phyloP scores from a whole-genome alignment of 2,329 filamentous ascomycete species.

The Fusarium zealandicum region DNA sequence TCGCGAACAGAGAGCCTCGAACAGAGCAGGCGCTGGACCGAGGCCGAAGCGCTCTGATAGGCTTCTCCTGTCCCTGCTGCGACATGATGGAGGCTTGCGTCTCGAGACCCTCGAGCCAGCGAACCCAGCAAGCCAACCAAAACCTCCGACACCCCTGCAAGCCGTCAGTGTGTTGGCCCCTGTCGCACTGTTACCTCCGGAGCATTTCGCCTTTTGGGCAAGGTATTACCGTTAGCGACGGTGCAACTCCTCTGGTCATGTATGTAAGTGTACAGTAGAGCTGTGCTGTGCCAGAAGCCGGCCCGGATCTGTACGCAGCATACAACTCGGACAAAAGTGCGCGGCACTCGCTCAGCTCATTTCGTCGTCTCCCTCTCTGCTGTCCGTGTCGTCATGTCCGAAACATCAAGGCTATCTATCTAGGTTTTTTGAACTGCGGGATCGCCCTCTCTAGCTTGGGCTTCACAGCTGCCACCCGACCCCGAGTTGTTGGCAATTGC shows the following conservation, averaged over 20 bases:
- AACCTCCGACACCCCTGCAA: slow-evolving; percentile 24
- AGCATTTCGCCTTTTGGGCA: slow-evolving; percentile 28
- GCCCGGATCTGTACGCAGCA: slow-evolving; percentile 11
- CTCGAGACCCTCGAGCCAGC: slow-evolving; percentile 3
- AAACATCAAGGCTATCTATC: too few relatives aligned
- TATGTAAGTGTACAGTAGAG: not conserved
- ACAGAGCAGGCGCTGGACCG: not conserved
- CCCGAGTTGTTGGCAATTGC: slow-evolving; percentile 11
- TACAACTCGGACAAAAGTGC: not conserved
- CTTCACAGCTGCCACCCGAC: slow-evolving; percentile 2
- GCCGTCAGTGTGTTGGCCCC: slow-evolving; percentile 3
- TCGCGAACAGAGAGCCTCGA: too few relatives aligned
- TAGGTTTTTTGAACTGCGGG: too few relatives aligned
- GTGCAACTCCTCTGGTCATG: slow-evolving; percentile 18
- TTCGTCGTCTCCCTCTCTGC: slow-evolving; percentile 7
- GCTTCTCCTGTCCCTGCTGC: not conserved
- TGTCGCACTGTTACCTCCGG: slow-evolving; percentile 17
- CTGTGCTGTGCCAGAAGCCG: slow-evolving; percentile 11
- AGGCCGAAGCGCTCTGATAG: slow-evolving; percentile 16
- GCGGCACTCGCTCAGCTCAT: slow-evolving; percentile 6
- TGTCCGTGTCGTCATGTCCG: too few relatives aligned
- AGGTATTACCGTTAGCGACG: slow-evolving; percentile 27
- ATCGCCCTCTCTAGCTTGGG: slow-evolving; percentile 7
- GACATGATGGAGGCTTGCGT: not conserved
- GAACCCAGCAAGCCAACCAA: slow-evolving; percentile 22